Base-by-base conservation (phyloP, 2,329 filamentous ascomycete genomes). In the Lachnellula arida region DNA sequence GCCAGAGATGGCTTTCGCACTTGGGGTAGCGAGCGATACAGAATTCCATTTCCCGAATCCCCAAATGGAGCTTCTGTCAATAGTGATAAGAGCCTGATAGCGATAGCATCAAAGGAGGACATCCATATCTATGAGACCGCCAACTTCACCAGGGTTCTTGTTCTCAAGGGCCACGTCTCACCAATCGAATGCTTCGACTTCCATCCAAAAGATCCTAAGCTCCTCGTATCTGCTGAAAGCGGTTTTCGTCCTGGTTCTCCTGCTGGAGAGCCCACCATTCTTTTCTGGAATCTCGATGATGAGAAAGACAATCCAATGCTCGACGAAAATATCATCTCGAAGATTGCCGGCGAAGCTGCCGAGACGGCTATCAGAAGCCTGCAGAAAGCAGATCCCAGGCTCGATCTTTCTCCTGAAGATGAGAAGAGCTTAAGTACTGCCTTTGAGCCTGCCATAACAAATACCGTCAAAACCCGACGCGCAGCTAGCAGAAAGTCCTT, bases 261-360 rank as follows among this genome's bases (percentile, higher is more conserved):
- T 15, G 46, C 46, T 28, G 42, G 22, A n/a, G 55, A 54, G 12
- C 42, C 55, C 19, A 53, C 39, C 3, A 54, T 57, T 22, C 35
- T 57, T 14, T 11, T 57, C 5, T 57, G 55, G 55, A 22, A 57
- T 54, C 47, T 57, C 19, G 51, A 57, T 34, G 46, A 51, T 28
- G 17, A 51, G 47, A 22, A 43, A 35, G n/a, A 28, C 7, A 19
- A 57, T 39, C 46, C 46, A 19, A 51, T 46, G 3, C 39, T 57
- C 35, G 46, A 51, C 5, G 4, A 9, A 17, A 54, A 46, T 9
- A 25, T 47, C 11, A 51, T 57, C 17, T 14, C 39, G 19, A 42
- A 46, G 3, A 57, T 54, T 25, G 51, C 55, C 34, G 43, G 42
- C 5, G 28, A 57, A 54, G 55, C 55, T 34, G 53, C 46, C 3